phyloP scores from a whole-genome alignment of 2,329 filamentous ascomycete species.

The Fusarium vanettenii region DNA sequence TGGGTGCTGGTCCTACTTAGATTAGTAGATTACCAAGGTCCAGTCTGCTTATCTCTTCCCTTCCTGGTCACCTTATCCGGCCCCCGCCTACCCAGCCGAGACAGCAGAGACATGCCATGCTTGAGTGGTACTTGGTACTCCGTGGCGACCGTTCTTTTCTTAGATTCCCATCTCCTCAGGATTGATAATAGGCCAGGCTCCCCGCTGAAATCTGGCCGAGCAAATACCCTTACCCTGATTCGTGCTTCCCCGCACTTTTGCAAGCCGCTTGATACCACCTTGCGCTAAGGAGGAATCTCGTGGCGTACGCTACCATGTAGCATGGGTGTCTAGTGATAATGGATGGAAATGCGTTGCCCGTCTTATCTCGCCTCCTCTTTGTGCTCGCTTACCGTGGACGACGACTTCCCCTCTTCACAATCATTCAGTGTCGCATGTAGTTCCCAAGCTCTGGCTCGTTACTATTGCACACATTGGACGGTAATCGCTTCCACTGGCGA shows the following conservation, averaged over 20 bases:
- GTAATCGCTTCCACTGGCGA: too few species aligned
- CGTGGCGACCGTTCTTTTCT: too few species aligned
- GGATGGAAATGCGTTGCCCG: background rate
- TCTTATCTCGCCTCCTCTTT: background rate
- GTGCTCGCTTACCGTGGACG: background rate
- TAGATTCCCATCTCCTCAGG: too few species aligned
- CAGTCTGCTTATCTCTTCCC: background rate
- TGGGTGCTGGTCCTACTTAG: background rate
- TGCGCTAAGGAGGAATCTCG: background rate
- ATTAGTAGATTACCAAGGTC: too few species aligned
- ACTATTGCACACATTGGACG: background rate
- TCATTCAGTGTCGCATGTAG: background rate
- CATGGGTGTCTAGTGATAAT: background rate
- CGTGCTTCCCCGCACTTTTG: background rate
- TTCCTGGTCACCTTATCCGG: background rate
- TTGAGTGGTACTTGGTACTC: background rate
- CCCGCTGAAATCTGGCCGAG: background rate
- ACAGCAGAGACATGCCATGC: background rate
- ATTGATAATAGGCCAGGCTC: too few species aligned
- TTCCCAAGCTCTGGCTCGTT: background rate
- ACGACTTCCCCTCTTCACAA: background rate
- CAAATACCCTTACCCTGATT: background rate
- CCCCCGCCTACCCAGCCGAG: background rate
- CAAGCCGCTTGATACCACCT: background rate
- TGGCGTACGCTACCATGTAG: background rate